Conservation (phyloP, 2,329 filamentous ascomycete species). For the Aspergillus fischeri region DNA sequence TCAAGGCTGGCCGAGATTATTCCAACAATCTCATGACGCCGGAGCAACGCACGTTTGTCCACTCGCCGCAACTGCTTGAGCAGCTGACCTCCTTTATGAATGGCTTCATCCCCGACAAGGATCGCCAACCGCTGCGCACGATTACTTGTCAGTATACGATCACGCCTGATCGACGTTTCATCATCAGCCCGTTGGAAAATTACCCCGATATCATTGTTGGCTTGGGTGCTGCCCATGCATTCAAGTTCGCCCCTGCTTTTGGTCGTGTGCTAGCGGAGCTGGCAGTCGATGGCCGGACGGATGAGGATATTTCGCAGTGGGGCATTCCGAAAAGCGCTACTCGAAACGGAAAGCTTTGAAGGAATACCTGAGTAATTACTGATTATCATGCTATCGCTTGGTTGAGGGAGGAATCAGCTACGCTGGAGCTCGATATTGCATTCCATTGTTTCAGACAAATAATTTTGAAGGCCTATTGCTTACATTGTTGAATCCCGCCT, state of each 20-base stretch:
- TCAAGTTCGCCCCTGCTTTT: background rate
- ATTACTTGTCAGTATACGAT: constrained; percentile 28
- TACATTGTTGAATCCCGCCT: too few species aligned
- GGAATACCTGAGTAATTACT: too few species aligned
- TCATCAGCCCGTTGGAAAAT: constrained; percentile 23
- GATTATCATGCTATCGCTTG: too few species aligned
- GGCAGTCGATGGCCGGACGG: background rate
- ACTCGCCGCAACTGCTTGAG: constrained; percentile 18
- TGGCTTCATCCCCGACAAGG: constrained; percentile 18
- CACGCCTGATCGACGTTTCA: constrained; percentile 25
- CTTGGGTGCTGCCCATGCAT: background rate
- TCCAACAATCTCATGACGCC: constrained; percentile 24
- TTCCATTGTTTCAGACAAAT: too few species aligned
- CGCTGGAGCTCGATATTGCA: too few species aligned
- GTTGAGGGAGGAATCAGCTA: too few species aligned
- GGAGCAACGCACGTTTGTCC: constrained; percentile 26
- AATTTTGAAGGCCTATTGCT: too few species aligned
- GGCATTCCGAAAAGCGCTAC: background rate
- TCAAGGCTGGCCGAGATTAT: constrained; percentile 23
- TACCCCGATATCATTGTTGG: background rate
- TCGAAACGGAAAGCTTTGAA: background rate
- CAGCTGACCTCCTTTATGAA: constrained; percentile 19
- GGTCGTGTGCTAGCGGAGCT: background rate
- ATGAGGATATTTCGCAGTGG: background rate
- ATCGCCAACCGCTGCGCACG: constrained; percentile 21